Percentiles rank a stretch among this genome's conserved stretches.
Evolutionary conservation across 306 rosid genomes (phyloP).

Genomic region (Hylodesmum podocarpum): DNA sequence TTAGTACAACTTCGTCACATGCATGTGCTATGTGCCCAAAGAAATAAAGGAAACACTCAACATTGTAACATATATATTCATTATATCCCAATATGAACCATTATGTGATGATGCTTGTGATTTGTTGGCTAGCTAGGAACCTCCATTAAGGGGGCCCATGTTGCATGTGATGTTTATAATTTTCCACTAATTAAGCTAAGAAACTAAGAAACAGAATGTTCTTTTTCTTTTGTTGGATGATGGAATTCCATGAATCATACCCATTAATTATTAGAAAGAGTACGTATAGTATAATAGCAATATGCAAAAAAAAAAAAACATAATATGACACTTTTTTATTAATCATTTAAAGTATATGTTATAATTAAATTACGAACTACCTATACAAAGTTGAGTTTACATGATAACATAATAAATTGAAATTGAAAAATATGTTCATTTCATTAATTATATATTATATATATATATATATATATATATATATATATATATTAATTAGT

Average conservation of each 20-base stretch:
- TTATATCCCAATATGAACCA: background rate
- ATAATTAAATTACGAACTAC: background rate
- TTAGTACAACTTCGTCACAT: background rate
- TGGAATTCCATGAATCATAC: background rate
- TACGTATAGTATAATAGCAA: background rate
- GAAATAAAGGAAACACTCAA: background rate
- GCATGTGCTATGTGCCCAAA: conserved; percentile 13
- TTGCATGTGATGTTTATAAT: conserved; percentile 16
- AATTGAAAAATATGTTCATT: background rate
- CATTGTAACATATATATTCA: background rate
- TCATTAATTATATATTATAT: background rate
- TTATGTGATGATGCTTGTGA: background rate
- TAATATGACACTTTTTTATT: background rate
- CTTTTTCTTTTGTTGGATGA: background rate
- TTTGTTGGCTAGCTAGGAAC: conserved; percentile 12
- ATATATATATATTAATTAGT: background rate
- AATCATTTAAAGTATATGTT: background rate
- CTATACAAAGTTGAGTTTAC: background rate
- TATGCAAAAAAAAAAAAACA: background rate
- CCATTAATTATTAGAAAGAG: background rate
- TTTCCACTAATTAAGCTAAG: background rate
- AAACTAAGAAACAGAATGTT: background rate
- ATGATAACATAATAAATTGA: background rate
- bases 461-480: too few relatives aligned
- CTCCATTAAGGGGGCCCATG: conserved; percentile 4